Evolutionary conservation across 495 filamentous ascomycete genomes (phyloP), one percentile per base, ranked within the genome.

Genomic region (Halenospora varia): DNA sequence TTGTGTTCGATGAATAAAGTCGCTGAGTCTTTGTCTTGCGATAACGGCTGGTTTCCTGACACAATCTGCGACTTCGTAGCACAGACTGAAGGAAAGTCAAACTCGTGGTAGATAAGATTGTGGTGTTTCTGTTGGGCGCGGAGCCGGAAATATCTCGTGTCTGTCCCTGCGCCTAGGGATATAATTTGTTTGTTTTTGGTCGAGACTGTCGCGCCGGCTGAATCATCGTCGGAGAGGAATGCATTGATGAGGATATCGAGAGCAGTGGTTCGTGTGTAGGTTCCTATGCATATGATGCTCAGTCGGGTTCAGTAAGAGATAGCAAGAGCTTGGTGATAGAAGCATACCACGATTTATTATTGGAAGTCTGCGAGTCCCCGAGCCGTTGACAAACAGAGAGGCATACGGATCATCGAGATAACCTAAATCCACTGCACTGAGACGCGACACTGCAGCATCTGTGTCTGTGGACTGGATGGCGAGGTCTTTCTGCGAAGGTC

Each of bases 131-230:
- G 54, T 20, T 57, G 49, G 51, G 65, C 17, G 62, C 53, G 25
- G 42, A 92, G 76, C 20, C 90, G 86, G 59, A 96, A 89, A 63
- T 81, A 85, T 18, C 94, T 82, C 8, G 94, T 98, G 64, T 98
- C 94, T 6, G 93, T 92, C 17, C 94, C 94, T 20, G 94, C 94
- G 46, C 95, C 94, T 1, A 98, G 82, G 2, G 92, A 97, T 53
- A 97, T 82, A 51, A 98, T 93, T 66, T 98, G 94, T 66, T 87
- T 90, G 48, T 55, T 69, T 45, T 60, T 70, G 49, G 49, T 48
- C 20, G 35, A 51, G 25, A 69, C 72, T 42, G 51, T 62, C 24
- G 66, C 56, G 15, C 19, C 44, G 44, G 18, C 39, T 10, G 56
- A 22, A 11, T 56, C 24, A 1, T 20, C 4, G 19, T 25, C 13